Evolutionary conservation across 169 alveolate species (phyloP).

Genomic region (Eimeria acervulina): DNA sequence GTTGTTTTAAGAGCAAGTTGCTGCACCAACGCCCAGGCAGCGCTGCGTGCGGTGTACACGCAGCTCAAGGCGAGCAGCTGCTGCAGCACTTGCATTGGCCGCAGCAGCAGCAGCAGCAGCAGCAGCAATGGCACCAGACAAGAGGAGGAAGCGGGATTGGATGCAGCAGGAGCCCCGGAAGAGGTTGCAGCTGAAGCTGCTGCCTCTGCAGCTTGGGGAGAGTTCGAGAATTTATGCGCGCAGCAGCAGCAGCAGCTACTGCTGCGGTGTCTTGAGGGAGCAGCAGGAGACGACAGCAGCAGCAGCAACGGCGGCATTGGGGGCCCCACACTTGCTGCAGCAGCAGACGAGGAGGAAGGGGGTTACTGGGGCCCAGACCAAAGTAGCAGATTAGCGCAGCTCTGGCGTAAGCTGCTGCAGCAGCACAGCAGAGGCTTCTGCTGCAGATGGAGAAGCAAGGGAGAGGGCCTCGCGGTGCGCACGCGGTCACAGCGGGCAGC

Average conservation of each 20-base stretch:
- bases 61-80: constrained; percentile 79
- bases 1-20: constrained; percentile 60
- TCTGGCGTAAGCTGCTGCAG: constrained; percentile 61
- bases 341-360: constrained; percentile 63
- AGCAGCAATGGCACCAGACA: constrained; percentile 9
- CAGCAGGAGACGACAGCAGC: constrained; percentile 36
- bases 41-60: constrained; percentile 57
- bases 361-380: constrained; percentile 9
- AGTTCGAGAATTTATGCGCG: background rate
- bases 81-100: constrained; percentile 65
- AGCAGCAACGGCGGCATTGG: constrained; percentile 48
- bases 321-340: background rate
- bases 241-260: constrained; percentile 74
- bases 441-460: constrained; percentile 59
- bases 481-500: constrained; percentile 61
- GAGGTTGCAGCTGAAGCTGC: constrained; percentile 79
- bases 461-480: constrained; percentile 26
- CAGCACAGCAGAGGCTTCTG: constrained; percentile 66
- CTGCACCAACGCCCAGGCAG: constrained; percentile 54
- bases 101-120: constrained; percentile 77
- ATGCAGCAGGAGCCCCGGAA: constrained; percentile 30
- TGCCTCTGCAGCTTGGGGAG: constrained; percentile 76
- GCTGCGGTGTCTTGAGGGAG: constrained; percentile 71
- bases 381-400: constrained; percentile 70
- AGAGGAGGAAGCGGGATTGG: background rate